Evolutionary conservation across 495 filamentous ascomycete species (phyloP).

Genomic region (Penicillium paxilli): DNA sequence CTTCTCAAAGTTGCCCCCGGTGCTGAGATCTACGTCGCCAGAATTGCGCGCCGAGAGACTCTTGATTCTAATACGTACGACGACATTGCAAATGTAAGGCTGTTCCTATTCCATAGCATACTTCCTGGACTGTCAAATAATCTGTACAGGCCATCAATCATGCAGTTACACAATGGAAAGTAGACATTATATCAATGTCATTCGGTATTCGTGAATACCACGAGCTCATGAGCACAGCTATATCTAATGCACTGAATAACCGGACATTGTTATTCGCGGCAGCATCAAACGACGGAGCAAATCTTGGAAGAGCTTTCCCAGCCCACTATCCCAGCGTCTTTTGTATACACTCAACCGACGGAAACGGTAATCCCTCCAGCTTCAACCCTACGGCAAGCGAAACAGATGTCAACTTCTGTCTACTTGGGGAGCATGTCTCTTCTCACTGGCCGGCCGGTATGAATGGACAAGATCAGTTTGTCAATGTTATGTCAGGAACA

Average conservation of each 20-base stretch:
- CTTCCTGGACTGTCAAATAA: constrained; percentile 13
- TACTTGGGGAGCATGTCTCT: constrained; percentile 33
- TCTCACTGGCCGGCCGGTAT: constrained; percentile 28
- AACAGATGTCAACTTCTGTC: constrained; percentile 32
- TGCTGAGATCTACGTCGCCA: constrained; percentile 35
- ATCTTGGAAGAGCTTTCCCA: constrained; percentile 31
- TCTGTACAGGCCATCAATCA: constrained; percentile 30
- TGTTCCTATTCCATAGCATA: constrained; percentile 4
- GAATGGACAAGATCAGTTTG: constrained; percentile 18
- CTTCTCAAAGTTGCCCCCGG: constrained; percentile 29
- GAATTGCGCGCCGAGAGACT: constrained; percentile 22
- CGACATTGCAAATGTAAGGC: constrained; percentile 23
- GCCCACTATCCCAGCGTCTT: constrained; percentile 32
- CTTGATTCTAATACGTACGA: constrained; percentile 22
- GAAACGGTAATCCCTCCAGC: constrained; percentile 29
- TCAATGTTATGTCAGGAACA: constrained; percentile 27
- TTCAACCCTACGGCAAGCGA: constrained; percentile 34
- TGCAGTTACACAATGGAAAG: constrained; percentile 31
- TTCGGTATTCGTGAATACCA: constrained; percentile 30
- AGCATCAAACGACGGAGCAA: constrained; percentile 36
- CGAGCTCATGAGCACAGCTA: constrained; percentile 24
- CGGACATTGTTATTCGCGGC: constrained; percentile 31
- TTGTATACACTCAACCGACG: constrained; percentile 37
- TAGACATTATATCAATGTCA: constrained; percentile 38
- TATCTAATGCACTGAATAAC: constrained; percentile 22